These are phyloP conservation scores for Chondrostereum purpureum DNA, from an alignment of 1,284 basidiomycete genomes.

Conservation along the genomic window DNA sequence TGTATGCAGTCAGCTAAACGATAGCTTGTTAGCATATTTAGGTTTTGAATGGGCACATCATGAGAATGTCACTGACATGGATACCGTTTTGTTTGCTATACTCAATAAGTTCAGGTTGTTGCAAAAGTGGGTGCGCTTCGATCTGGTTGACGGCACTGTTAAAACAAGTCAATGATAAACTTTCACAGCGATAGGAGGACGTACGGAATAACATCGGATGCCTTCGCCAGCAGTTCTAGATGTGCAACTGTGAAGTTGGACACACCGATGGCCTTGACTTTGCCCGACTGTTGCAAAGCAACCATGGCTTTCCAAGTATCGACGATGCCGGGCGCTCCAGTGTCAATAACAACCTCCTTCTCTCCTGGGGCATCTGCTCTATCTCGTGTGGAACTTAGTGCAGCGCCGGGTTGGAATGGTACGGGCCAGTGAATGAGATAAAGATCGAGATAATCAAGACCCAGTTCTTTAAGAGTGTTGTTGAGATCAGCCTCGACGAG, in stretches of 20 bases:
- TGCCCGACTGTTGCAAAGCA: conserved; percentile 39
- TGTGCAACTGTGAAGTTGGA: conserved; percentile 75
- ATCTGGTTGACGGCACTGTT: conserved; percentile 61
- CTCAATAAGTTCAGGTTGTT: conserved; percentile 61
- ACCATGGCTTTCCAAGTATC: conserved; percentile 85
- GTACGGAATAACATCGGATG: conserved; percentile 71
- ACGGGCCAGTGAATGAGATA: conserved; percentile 89
- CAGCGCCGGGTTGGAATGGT: conserved; percentile 54
- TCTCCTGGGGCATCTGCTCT: conserved; percentile 29
- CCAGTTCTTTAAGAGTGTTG: conserved; percentile 66
- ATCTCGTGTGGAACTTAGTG: conserved; percentile 41
- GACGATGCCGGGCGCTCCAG: conserved; percentile 46
- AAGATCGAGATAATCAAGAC: conserved; percentile 72
- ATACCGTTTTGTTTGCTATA: conserved; percentile 73
- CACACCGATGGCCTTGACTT: conserved; percentile 60
- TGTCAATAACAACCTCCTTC: conserved; percentile 51
- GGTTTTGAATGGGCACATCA: not conserved
- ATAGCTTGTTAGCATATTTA: too few relatives aligned
- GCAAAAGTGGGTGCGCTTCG: conserved; percentile 77
- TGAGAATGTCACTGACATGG: conserved; percentile 37
- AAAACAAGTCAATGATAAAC: not conserved
- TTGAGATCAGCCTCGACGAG: conserved; percentile 70
- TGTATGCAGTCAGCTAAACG: conserved; percentile 71
- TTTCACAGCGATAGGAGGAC: not conserved
- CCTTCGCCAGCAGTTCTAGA: conserved; percentile 64